Evolutionary conservation across 2,329 filamentous ascomycete genomes (phyloP), one percentile per base, ranked within the genome.

Genomic region (Periglandula ipomoeae): DNA sequence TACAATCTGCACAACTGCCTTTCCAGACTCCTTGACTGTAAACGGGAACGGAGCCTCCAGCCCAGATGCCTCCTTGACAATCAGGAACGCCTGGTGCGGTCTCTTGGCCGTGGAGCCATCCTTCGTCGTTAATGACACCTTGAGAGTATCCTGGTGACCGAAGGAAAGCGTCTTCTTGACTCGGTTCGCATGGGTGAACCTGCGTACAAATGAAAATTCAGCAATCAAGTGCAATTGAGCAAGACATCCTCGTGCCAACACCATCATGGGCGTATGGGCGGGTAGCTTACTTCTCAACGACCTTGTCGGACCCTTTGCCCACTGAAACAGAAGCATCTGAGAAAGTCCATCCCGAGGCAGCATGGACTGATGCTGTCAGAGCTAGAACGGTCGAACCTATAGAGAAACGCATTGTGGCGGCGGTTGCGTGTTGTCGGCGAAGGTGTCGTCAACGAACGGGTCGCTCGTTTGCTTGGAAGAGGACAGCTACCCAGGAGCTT

Each of bases 71-170:
- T 97, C 89, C 58, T 80, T 83, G 50, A 98, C 69, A 15, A 93
- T 76, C 47, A 98, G 75, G 72, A 96, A 96, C 5, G 89, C 89
- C 70, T 98, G 93, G 69, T 98, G 93, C 58, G 93, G 89, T 56
- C 87, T 82, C 75, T 89, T 91, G 42, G 80, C 77, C 58, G 82
- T 84, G 68, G 82, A 82, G 62, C 79, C 83, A 61, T 95, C 88
- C 64, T 85, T 85, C 8, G 88, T 78, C 30, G 89, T 95, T 59
- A 98, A 71, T 56, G 82, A 70, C 56, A 98, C 71, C 72, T 93
- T 95, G 61, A 97, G 73, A 38, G 82, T 81, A 62, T 94, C 89
- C 47, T 78, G 66, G 47, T 75, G 68, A 53, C 81, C 79, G 53
- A 97, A 73, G 10, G 74, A 67, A 38, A 96, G 64, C 11, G 82